phyloP scores from a whole-genome alignment of 352 stramenopile genomes.

The Phytophthora gonapodyides region DNA sequence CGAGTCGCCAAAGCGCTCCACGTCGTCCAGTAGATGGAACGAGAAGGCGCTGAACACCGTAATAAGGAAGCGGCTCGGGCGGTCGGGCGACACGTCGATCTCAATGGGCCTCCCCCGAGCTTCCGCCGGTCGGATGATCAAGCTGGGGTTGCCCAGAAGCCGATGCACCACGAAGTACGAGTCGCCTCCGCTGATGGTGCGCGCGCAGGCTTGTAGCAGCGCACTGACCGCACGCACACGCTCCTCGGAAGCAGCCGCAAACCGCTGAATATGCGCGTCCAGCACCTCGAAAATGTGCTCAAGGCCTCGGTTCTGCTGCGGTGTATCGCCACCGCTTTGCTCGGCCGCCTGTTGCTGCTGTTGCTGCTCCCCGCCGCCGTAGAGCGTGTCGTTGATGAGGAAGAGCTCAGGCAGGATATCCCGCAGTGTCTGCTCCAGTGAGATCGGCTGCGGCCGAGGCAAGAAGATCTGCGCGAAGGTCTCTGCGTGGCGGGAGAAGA shows the following conservation, averaged over 20 bases:
- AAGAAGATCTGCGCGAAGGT: conserved; percentile 78
- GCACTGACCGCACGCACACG: conserved; percentile 71
- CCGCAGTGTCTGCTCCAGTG: conserved; percentile 76
- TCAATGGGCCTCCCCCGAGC: conserved; percentile 71
- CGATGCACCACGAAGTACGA: conserved; percentile 84
- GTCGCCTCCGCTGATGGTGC: conserved; percentile 78
- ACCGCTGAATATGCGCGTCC: conserved; percentile 70
- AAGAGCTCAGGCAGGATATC: conserved; percentile 80
- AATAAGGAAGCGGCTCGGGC: conserved; percentile 70
- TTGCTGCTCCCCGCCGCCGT: conserved; percentile 62
- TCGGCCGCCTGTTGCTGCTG: conserved; percentile 26
- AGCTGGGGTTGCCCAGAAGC: conserved; percentile 65
- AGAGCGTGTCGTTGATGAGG: conserved; percentile 80
- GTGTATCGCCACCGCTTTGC: conserved; percentile 6
- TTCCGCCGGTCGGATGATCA: conserved; percentile 79
- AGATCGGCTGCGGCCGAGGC: conserved; percentile 68
- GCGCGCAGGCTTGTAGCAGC: conserved; percentile 70
- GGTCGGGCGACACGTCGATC: conserved; percentile 63
- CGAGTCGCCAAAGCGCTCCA: conserved; percentile 64
- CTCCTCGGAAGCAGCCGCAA: conserved; percentile 63
- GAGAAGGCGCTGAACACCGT: conserved; percentile 79
- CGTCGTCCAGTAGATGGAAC: conserved; percentile 80
- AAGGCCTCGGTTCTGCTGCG: conserved; percentile 52
- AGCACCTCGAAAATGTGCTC: conserved; percentile 86
- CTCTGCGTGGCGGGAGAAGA: conserved; percentile 63